A percentile compares a stretch with the other conserved stretches of the same genome.
Conservation (phyloP, 2,329 filamentous ascomycete genomes). For the Xylaria multiplex region DNA sequence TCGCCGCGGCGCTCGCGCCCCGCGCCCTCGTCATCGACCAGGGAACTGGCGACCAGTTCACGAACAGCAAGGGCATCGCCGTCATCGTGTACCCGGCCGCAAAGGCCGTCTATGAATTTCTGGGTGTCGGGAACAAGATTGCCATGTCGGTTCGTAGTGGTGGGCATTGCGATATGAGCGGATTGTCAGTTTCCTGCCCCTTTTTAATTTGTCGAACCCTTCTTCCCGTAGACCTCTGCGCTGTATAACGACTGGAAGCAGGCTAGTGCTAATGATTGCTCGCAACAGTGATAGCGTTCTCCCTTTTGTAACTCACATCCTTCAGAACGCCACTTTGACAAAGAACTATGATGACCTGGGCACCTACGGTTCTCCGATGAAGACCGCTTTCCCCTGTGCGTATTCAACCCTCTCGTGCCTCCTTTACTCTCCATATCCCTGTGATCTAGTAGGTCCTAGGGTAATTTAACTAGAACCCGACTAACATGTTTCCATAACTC, state of each 20-base stretch:
- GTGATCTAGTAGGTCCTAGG: too few species aligned
- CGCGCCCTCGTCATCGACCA: conserved; percentile 66
- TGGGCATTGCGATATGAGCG: conserved; percentile 60
- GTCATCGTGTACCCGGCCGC: conserved; percentile 62
- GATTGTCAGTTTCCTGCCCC: conserved; percentile 52
- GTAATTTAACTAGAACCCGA: too few species aligned
- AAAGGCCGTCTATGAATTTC: conserved; percentile 64
- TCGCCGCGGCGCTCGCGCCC: conserved; percentile 67
- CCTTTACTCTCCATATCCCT: too few species aligned
- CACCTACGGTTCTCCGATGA: conserved; percentile 56
- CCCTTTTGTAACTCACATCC: conserved; percentile 59
- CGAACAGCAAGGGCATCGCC: conserved; percentile 60
- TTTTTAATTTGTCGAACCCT: too few species aligned
- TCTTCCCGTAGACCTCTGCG: too few species aligned
- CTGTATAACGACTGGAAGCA: not conserved
- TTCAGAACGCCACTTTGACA: conserved; percentile 57
- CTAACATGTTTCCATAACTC: too few species aligned
- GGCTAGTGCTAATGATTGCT: conserved; percentile 8
- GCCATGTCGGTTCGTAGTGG: conserved; percentile 59
- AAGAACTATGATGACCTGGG: conserved; percentile 58
- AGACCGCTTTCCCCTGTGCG: conserved; percentile 56
- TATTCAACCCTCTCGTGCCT: too few species aligned
- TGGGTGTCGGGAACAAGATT: conserved; percentile 61
- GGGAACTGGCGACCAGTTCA: conserved; percentile 60
- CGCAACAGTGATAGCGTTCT: conserved; percentile 54